phyloP scores from a whole-genome alignment of 257 asterid genomes.

The Lycium barbarum region DNA sequence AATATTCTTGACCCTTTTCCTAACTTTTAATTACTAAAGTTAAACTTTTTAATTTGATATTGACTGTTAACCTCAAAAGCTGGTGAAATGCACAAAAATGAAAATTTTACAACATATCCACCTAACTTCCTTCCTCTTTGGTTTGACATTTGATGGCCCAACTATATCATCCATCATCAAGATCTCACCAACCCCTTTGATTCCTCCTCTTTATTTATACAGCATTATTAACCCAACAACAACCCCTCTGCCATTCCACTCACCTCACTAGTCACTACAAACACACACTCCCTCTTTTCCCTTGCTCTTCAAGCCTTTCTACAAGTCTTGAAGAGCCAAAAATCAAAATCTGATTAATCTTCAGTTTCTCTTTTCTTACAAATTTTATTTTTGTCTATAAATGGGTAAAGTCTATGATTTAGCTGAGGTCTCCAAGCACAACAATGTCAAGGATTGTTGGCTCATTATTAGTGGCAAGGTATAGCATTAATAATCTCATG shows the following conservation, averaged over 20 bases:
- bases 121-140: neutral
- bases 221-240: neutral
- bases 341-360: neutral
- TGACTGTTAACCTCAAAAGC: no score
- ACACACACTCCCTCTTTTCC: neutral
- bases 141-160: conserved; percentile 6
- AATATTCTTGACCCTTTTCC: no score
- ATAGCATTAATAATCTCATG: neutral
- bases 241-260: neutral
- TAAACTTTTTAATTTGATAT: no score
- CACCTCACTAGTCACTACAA: neutral
- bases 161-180: neutral
- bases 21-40: no score
- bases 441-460: conserved; percentile 27
- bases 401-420: conserved; percentile 16
- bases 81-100: no score
- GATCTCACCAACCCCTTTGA: neutral
- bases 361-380: neutral
- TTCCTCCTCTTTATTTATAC: neutral
- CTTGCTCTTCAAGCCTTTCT: neutral
- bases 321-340: conserved; percentile 15
- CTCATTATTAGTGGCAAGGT: conserved; percentile 30
- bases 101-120: neutral
- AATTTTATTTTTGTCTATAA: neutral
- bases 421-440: conserved; percentile 28